Percentiles rank a stretch among this genome's conserved stretches.
These are phyloP conservation scores for Drechslerella coelobrocha DNA, from an alignment of 2,329 filamentous ascomycete genomes.

Conservation along the genomic window DNA sequence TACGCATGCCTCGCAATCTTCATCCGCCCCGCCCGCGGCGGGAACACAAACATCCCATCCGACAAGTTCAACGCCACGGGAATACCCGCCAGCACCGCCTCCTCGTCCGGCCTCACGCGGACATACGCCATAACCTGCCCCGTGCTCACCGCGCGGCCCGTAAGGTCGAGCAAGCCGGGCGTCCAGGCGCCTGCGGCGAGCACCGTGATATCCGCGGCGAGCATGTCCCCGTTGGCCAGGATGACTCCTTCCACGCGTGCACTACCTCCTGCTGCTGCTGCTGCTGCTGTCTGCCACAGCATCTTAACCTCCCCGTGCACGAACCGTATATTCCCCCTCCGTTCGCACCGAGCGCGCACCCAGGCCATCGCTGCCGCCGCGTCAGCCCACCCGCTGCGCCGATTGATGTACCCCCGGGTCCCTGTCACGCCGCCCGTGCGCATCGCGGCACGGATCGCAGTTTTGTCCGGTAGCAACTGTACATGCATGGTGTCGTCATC, in stretches of 20 bases:
- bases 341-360: constrained; percentile 65
- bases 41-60: constrained; percentile 70
- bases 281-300: constrained; percentile 61
- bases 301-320: constrained; percentile 63
- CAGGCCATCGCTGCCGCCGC: constrained; percentile 74
- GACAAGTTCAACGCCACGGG: constrained; percentile 77
- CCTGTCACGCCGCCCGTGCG: constrained; percentile 65
- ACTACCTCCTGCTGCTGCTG: constrained; percentile 57
- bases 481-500: no score
- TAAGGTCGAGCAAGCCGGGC: constrained; percentile 75
- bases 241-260: constrained; percentile 66
- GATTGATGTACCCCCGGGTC: constrained; percentile 75
- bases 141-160: constrained; percentile 77
- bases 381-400: constrained; percentile 78
- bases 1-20: constrained; percentile 75
- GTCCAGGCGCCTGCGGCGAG: constrained; percentile 91
- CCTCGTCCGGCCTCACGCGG: constrained; percentile 74
- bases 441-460: constrained; percentile 61
- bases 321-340: constrained; percentile 49
- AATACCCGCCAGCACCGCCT: constrained; percentile 68
- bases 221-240: constrained; percentile 62
- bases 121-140: constrained; percentile 83
- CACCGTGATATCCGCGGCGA: constrained; percentile 75
- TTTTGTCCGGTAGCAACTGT: constrained; percentile 60
- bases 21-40: constrained; percentile 67